Evolutionary conservation across 768 basidiomycete genomes (phyloP).

Genomic region (Tulasnella sp.): DNA sequence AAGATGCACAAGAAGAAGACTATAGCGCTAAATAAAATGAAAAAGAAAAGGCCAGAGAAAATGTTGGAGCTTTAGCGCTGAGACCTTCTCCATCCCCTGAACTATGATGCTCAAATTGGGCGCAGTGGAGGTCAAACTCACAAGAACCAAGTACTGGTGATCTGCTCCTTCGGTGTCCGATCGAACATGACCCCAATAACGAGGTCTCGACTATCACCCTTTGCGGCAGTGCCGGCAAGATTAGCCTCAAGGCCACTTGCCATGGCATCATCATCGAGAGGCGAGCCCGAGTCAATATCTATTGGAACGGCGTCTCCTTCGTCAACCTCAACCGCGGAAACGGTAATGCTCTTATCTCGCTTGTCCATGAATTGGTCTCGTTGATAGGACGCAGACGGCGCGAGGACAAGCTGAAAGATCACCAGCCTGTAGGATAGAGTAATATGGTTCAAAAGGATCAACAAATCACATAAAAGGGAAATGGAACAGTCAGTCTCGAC

Average conservation of each 20-base stretch:
- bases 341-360: not conserved
- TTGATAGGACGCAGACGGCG: constrained; percentile 24
- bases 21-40: constrained; percentile 19
- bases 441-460: too few relatives aligned
- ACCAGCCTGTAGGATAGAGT: too few relatives aligned
- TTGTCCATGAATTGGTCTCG: constrained; percentile 19
- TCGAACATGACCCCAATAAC: constrained; percentile 27
- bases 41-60: not conserved
- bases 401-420: constrained; percentile 27
- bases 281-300: not conserved
- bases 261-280: constrained; percentile 2
- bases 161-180: constrained; percentile 23
- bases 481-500: not conserved
- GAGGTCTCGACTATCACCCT: constrained; percentile 17
- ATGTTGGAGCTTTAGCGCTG: not conserved
- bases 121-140: constrained; percentile 16
- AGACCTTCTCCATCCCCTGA: not conserved
- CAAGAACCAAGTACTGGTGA: constrained; percentile 27
- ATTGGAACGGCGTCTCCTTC: not conserved
- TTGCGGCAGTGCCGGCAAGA: not conserved
- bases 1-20: constrained; percentile 26
- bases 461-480: not conserved
- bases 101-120: not conserved
- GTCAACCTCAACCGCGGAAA: not conserved
- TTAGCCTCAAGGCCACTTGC: constrained; percentile 5